phyloP scores from a whole-genome alignment of 441 rosid genomes.

The Flueggea neowawraea region DNA sequence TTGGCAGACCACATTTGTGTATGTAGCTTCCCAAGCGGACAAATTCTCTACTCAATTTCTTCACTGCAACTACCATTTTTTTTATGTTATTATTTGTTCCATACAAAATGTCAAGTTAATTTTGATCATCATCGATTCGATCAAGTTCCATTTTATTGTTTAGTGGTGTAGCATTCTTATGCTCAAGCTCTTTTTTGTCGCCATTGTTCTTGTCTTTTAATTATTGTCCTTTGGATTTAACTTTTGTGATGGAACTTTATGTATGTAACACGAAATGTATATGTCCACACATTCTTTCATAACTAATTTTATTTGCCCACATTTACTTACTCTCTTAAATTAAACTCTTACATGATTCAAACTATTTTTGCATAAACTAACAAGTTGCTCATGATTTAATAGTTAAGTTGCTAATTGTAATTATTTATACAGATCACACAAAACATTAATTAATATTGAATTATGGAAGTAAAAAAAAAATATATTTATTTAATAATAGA shows the following conservation, averaged over 20 bases:
- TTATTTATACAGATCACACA: no score
- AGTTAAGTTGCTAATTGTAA: no score
- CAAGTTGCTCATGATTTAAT: no score
- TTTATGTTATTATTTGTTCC: no score
- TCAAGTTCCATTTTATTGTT: conserved; percentile 13
- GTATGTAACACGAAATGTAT: conserved; percentile 9
- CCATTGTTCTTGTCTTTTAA: conserved; percentile 2
- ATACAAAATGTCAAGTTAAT: no score
- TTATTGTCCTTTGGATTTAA: conserved; percentile 24
- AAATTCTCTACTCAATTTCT: conserved; percentile 7
- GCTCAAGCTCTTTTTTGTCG: conserved; percentile 10
- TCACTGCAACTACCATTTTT: neutral
- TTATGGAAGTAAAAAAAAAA: no score
- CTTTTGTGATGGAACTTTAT: conserved; percentile 22
- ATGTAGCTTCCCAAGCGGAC: conserved; percentile 11
- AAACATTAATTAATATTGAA: no score
- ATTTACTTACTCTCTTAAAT: neutral
- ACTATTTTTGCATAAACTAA: no score
- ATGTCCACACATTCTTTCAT: conserved; percentile 7
- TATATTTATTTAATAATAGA: no score
- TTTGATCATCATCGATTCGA: neutral
- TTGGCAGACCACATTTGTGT: neutral
- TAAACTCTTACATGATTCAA: no score
- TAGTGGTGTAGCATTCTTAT: conserved; percentile 3
- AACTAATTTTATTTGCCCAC: no score